Evolutionary conservation across 192 early-diverging fungal species (phyloP).

Genomic region (Allomyces macrogynus): DNA sequence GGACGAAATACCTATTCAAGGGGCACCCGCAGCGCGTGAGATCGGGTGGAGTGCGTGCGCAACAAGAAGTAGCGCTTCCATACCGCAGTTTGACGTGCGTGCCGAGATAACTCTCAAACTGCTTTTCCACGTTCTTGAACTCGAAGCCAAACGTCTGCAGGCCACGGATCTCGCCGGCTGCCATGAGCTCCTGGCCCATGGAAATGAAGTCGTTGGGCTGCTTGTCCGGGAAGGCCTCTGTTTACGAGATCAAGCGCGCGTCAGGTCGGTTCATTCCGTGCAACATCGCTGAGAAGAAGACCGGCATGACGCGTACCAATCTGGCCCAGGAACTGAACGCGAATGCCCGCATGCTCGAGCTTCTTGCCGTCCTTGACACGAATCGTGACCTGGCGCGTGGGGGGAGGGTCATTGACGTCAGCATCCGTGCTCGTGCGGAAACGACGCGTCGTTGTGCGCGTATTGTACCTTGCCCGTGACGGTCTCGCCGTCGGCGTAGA

Average conservation of each 20-base stretch:
- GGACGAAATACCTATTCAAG: constrained; percentile 64
- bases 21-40: no score
- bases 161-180: constrained; percentile 74
- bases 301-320: constrained; percentile 38
- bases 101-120: constrained; percentile 92
- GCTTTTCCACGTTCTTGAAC: constrained; percentile 99
- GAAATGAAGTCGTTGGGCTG: constrained; percentile 66
- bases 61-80: background rate
- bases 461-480: constrained; percentile 68
- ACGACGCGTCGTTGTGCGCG: no score
- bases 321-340: constrained; percentile 94
- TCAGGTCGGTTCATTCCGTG: constrained; percentile 6
- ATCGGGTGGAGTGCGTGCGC: background rate
- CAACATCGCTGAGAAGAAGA: background rate
- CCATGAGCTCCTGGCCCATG: constrained; percentile 78
- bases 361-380: constrained; percentile 72
- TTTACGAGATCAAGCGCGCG: background rate
- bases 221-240: constrained; percentile 1
- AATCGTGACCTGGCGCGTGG: constrained; percentile 36
- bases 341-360: constrained; percentile 95
- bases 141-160: constrained; percentile 76
- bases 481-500: constrained; percentile 91
- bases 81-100: constrained; percentile 90
- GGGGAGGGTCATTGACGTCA: no score
- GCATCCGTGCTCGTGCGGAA: no score